A percentile compares a stretch with the other conserved stretches of the same genome.
These are phyloP conservation scores for Nicotiana rustica DNA, from an alignment of 305 asterid species.

Conservation along the genomic window DNA sequence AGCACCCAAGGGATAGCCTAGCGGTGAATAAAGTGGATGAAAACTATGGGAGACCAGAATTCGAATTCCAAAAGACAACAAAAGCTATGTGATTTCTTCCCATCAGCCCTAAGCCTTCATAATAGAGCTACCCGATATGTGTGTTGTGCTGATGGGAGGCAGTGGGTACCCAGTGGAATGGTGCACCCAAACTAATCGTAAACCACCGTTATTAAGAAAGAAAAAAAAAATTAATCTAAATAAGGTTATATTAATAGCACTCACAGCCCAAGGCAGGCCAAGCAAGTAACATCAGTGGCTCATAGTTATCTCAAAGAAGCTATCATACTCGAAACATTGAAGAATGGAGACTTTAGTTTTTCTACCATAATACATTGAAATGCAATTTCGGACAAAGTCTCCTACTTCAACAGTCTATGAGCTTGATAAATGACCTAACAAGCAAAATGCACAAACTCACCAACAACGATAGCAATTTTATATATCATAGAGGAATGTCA, in stretches of 20 bases:
- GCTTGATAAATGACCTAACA: not conserved
- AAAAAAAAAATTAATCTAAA: no score
- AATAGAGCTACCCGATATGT: not conserved
- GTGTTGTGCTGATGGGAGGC: not conserved
- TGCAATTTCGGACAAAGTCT: not conserved
- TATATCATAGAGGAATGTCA: constrained; percentile 3
- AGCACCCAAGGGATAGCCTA: not conserved
- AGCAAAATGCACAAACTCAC: no score
- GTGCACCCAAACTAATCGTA: not conserved
- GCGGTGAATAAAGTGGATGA: not conserved
- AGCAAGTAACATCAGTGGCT: not conserved
- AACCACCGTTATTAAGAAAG: not conserved
- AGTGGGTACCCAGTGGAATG: not conserved
- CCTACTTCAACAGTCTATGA: not conserved
- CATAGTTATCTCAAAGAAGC: not conserved
- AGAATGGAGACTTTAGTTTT: not conserved
- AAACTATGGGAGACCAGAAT: not conserved
- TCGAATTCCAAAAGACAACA: not conserved
- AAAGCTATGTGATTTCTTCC: not conserved
- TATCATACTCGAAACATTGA: not conserved
- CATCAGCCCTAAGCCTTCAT: no score
- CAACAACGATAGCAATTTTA: no score
- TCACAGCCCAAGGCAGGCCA: not conserved
- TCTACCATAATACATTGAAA: not conserved
- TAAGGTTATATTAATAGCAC: not conserved